Base-by-base conservation (phyloP, 306 rosid genomes). In the Lablab purpureus region DNA sequence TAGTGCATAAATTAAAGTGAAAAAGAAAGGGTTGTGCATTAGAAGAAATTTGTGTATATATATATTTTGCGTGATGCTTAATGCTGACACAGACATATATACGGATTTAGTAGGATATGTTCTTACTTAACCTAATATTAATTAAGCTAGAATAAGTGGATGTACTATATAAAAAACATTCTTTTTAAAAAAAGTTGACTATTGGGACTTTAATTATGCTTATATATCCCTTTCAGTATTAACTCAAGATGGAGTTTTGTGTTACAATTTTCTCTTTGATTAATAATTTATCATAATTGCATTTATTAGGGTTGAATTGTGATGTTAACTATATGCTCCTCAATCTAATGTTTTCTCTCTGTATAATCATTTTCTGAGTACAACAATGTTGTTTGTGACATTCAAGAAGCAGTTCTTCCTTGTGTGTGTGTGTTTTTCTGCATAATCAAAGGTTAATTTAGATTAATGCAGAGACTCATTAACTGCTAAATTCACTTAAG, bases 21-120 rank as follows among this genome's bases (percentile, higher is more conserved):
- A 40, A 40, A 40, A 8, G 2, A n/a, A 15, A 70, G 3, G 3
- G 17, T 69, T 58, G 69, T n/a, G n/a, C 43, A 37, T 67, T 60
- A 55, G 5, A 18, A 67, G 34, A 81, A 67, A 55, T 21, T 45
- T 13, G n/a, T n/a, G n/a, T n/a, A n/a, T 1, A 4, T 10, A 25
- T 63, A 60, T 27, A 55, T 43, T 52, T 81, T 81, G 65, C 54
- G 64, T 68, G 65, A 75, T 67, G 85, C 66, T 75, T 75, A 47
- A 68, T 47, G 47, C 60, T 74, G 13, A 74, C 11, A 74, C 2
- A 9, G 28, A 49, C 18, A 17, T 25, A 10, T 4, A 58, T 74
- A 51, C 40, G 75, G 28, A 72, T 62, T 50, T 64, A 52, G 62
- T 37, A 50, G 3, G 74, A 32, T 14, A 72, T 8, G 51, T 64